Conservation (phyloP, 805 yeast genomes). For the Groenewaldozyma salmanticensis region DNA sequence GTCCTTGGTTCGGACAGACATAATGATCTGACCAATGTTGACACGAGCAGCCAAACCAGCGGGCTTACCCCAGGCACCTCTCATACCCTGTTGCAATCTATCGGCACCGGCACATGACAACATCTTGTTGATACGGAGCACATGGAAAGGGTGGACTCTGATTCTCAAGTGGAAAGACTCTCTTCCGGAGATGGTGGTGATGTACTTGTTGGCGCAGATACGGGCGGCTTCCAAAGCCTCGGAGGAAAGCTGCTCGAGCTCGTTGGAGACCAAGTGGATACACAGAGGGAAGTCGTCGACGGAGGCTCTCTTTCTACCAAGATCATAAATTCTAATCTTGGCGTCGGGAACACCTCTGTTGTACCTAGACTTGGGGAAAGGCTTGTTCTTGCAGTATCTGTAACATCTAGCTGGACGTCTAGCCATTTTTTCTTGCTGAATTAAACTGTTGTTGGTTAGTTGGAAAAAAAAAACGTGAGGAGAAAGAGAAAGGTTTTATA, state of each 20-base stretch:
- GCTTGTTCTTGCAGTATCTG: slow-evolving; percentile 99
- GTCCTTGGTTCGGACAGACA: slow-evolving; percentile 98
- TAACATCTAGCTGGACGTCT: slow-evolving; percentile 99
- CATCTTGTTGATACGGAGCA: slow-evolving; percentile 99
- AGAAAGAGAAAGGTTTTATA: too few species aligned
- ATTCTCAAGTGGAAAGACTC: slow-evolving; percentile 99
- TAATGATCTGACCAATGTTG: slow-evolving; percentile 94
- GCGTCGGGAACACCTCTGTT: slow-evolving; percentile 99
- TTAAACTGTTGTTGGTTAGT: too few species aligned
- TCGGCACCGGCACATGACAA: slow-evolving; percentile 99
- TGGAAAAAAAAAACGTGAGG: too few species aligned
- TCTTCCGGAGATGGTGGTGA: slow-evolving; percentile 96
- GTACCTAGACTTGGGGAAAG: slow-evolving; percentile 99
- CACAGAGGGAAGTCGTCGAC: slow-evolving; percentile 99
- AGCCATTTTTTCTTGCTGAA: slow-evolving; percentile 77
- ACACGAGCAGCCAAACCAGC: slow-evolving; percentile 99
- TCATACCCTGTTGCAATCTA: slow-evolving; percentile 99
- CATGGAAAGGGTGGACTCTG: slow-evolving; percentile 99
- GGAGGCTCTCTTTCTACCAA: slow-evolving; percentile 99
- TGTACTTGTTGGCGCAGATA: slow-evolving; percentile 99
- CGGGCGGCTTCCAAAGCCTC: slow-evolving; percentile 99
- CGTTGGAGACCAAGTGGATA: slow-evolving; percentile 98
- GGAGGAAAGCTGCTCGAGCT: slow-evolving; percentile 96
- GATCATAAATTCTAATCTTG: slow-evolving; percentile 97
- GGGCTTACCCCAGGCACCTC: slow-evolving; percentile 99